Evolutionary conservation across 768 basidiomycete species (phyloP).

Genomic region (Kwoniella pini): DNA sequence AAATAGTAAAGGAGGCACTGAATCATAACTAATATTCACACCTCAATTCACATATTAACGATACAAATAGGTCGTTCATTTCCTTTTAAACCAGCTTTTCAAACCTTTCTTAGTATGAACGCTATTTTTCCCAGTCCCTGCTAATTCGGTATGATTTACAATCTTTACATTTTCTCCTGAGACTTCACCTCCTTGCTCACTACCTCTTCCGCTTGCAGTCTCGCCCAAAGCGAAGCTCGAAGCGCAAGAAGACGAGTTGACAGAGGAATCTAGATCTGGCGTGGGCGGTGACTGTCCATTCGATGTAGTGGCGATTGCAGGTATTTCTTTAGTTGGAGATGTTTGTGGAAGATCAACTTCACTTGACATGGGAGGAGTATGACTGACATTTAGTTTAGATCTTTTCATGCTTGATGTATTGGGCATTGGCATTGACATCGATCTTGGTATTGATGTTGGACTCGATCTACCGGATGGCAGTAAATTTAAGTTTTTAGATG

Average conservation of each 20-base stretch:
- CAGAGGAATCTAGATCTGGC: conserved; percentile 9
- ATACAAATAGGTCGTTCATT: too few relatives aligned
- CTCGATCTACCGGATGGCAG: not conserved
- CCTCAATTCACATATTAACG: too few relatives aligned
- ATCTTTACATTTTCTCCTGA: not conserved
- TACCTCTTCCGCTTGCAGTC: conserved; percentile 1
- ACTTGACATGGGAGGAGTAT: conserved; percentile 8
- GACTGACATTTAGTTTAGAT: conserved; percentile 13
- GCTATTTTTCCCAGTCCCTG: not conserved
- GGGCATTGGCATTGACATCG: conserved; percentile 10
- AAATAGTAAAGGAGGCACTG: too few relatives aligned
- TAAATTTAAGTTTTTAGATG: not conserved
- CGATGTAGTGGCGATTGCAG: too few relatives aligned
- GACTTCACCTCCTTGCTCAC: not conserved
- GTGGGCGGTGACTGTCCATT: conserved; percentile 11
- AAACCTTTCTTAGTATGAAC: not conserved
- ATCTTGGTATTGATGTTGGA: conserved; percentile 3
- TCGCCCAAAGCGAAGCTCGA: conserved; percentile 7
- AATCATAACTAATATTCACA: too few relatives aligned
- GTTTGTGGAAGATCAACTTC: not conserved
- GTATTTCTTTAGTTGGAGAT: not conserved
- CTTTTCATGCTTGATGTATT: not conserved
- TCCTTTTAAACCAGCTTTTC: conserved; percentile 13
- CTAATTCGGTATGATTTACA: not conserved
- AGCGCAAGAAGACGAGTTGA: conserved; percentile 7